Base-by-base conservation (phyloP, 1,139 yeast genomes). In the Candida albicans region DNA sequence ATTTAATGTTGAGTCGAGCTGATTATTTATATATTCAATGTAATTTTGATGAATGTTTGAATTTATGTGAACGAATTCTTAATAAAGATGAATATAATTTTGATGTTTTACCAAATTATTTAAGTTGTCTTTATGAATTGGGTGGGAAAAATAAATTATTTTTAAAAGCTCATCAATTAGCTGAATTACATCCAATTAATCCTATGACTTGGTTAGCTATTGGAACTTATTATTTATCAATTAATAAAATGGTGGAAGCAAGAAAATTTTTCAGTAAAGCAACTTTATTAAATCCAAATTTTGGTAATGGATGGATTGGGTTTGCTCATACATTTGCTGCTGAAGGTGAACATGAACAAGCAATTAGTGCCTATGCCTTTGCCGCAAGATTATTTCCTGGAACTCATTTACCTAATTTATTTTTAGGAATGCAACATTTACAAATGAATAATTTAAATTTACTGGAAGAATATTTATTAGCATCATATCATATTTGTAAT, bases 301-400 rank as follows among this genome's bases (percentile, higher is more conserved):
- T 88, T 67, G 96, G 96, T 0, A 95, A 88, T 44, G 96, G 98
- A 1, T 95, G 99, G 99, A 83, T 95, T 39, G 99, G 98, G 1
- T 95, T 95, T 70, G 98, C 98, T 1, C 98, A 93, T 59, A 91
- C 99, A 0, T 95, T 90, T 75, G 97, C 97, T 0, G 86, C 88
- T 1, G 99, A 95, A 62, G 96, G 97, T 8, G 99, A 95, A 64
- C 98, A 95, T 58, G 99, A 95, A 61, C 99, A 95, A 63, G 99
- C 99, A 1, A 86, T 93, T 15, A 85, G 96, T 47, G 99, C 99
- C 0, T 95, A 91, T 65, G 93, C 98, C 1, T 91, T 96, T 30
- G 98, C 98, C 0, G 91, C 96, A 0, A 70, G 97, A 47, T 73
- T 91, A 40, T 95, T 93, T 58, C 97, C 96, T 0, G 99, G 99